Evolutionary conservation across 108 stramenopile species (phyloP).

Genomic region (Chaetoceros tenuissimus): DNA sequence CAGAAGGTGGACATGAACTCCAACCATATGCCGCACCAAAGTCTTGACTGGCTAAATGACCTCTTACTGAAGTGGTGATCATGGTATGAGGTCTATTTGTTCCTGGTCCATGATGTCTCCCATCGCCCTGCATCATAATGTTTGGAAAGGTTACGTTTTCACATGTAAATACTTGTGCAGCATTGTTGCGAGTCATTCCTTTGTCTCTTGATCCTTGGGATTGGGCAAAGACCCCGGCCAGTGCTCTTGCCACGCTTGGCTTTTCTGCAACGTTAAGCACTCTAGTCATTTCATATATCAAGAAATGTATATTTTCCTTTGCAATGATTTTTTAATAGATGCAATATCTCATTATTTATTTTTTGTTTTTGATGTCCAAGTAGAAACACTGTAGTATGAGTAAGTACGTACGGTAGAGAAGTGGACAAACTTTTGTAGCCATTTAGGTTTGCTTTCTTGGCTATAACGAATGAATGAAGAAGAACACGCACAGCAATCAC

Average conservation of each 20-base stretch:
- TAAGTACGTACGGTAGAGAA: too few species aligned
- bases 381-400: too few species aligned
- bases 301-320: background rate
- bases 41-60: conserved; percentile 75
- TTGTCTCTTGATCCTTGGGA: conserved; percentile 36
- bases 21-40: conserved; percentile 62
- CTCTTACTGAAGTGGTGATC: conserved; percentile 81
- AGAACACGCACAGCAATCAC: too few species aligned
- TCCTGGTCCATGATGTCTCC: background rate
- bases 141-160: conserved; percentile 66
- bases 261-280: conserved; percentile 98
- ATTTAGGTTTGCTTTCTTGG: too few species aligned
- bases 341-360: too few species aligned
- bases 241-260: conserved; percentile 88
- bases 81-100: conserved; percentile 50
- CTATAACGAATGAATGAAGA: too few species aligned
- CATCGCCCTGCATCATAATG: conserved; percentile 48
- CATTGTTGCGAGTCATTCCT: conserved; percentile 17
- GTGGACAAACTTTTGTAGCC: too few species aligned
- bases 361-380: too few species aligned
- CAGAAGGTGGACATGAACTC: conserved; percentile 50
- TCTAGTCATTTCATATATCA: too few species aligned
- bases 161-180: conserved; percentile 64
- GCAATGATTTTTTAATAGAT: too few species aligned
- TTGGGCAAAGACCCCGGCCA: conserved; percentile 69